phyloP scores from a whole-genome alignment of 169 alveolate genomes.

The Babesia bovis region DNA sequence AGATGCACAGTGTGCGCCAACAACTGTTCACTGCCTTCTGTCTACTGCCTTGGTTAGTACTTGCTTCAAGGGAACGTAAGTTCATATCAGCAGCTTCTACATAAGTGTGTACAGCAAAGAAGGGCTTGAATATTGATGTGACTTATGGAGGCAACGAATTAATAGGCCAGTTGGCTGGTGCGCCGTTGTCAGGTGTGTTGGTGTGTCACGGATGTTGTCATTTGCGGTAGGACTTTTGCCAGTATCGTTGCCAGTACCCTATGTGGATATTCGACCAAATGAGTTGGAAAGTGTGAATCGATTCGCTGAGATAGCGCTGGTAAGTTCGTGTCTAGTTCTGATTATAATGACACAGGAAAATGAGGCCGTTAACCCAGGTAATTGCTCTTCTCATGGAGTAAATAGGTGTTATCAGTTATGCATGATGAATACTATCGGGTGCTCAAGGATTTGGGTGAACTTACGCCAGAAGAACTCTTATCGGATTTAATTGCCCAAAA shows the following conservation, averaged over 20 bases:
- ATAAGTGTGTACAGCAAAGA: constrained; percentile 5
- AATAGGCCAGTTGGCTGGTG: constrained; percentile 15
- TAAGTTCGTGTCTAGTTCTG: background rate
- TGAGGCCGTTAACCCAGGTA: constrained; percentile 62
- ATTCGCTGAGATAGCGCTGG: constrained; percentile 65
- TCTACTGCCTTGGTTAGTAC: background rate
- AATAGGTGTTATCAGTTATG: constrained; percentile 29
- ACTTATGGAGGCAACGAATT: constrained; percentile 14
- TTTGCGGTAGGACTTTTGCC: constrained; percentile 30
- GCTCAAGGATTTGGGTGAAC: constrained; percentile 27
- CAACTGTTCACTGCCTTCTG: background rate
- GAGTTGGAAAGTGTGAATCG: constrained; percentile 62
- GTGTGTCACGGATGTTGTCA: background rate
- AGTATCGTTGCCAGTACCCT: constrained; percentile 58
- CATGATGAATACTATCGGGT: constrained; percentile 44
- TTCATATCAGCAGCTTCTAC: background rate
- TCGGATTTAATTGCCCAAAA: constrained; percentile 52
- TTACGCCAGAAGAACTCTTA: constrained; percentile 63
- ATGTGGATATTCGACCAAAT: constrained; percentile 42
- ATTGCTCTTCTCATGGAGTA: too few species aligned
- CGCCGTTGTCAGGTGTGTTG: constrained; percentile 29
- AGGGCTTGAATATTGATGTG: constrained; percentile 60
- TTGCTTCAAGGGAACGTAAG: background rate
- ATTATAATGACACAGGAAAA: constrained; percentile 27
- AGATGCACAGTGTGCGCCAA: background rate